phyloP scores from a whole-genome alignment of 2,329 filamentous ascomycete genomes.

The Cercospora sp. region DNA sequence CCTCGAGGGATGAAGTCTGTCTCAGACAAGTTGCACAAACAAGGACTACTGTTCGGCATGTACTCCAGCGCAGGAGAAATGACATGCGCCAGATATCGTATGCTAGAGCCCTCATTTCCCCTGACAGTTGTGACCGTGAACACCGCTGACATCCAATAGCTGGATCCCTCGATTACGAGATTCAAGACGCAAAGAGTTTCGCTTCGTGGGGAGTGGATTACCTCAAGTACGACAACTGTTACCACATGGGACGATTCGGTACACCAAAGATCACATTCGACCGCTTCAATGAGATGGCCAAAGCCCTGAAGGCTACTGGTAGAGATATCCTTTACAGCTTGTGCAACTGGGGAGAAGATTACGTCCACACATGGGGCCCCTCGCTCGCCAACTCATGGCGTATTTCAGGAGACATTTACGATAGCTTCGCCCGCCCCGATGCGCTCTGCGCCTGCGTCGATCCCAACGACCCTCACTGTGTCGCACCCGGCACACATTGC shows the following conservation, averaged over 20 bases:
- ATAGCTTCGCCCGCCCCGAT: neutral
- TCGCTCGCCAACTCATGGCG: slow-evolving; percentile 5
- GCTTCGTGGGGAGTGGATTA: slow-evolving; percentile 62
- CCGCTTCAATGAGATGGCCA: neutral
- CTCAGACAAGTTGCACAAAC: slow-evolving; percentile 32
- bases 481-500: slow-evolving; percentile 40
- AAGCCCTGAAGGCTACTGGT: neutral
- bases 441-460: slow-evolving; percentile 2
- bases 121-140: no score
- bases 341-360: neutral
- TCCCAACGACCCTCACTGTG: neutral
- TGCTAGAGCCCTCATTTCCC: slow-evolving; percentile 39
- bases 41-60: slow-evolving; percentile 62
- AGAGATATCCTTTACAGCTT: neutral
- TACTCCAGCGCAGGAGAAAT: slow-evolving; percentile 57
- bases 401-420: slow-evolving; percentile 2
- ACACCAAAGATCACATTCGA: neutral
- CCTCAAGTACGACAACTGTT: slow-evolving; percentile 43
- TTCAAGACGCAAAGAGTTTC: slow-evolving; percentile 59
- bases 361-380: neutral
- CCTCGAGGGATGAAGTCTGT: neutral
- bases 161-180: slow-evolving; percentile 56
- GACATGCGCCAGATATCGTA: slow-evolving; percentile 49
- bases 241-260: neutral
- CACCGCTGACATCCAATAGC: neutral